Evolutionary conservation across 2,329 filamentous ascomycete genomes (phyloP), one percentile per base, ranked within the genome.

Genomic region (Fusarium abutilonis): DNA sequence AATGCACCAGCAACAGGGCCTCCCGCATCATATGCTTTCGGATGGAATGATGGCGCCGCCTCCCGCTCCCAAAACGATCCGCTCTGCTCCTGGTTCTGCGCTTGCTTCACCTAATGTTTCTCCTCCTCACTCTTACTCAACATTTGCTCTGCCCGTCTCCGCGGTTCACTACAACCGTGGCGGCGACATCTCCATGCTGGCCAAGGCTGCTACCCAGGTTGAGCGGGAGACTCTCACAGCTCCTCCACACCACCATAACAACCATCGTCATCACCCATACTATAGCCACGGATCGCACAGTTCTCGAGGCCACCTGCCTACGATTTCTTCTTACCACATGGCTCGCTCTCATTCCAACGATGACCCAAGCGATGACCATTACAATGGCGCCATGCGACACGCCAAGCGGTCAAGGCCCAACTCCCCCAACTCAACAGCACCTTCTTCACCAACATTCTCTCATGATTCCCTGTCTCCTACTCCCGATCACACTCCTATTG

Each of bases 401-500:
- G 85, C 90, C 23, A 98, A 98, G 83, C 88, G 93, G 63, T 98
- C 94, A 58, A 83, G 94, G 69, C 94, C 95, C 39, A 95, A 93
- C 75, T 97, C 94, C 32, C 95, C 94, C 49, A 92, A 96, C 78
- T 97, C 93, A 9, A 98, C 94, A 3, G 94, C 94, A 43, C 95
- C 95, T 17, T 96, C 94, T 23, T 98, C 94, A 29, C 94, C 94
- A 23, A 97, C 93, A 4, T 97, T 97, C 76, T 97, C 94, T 3
- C 93, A 97, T 78, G 93, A 97, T 77, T 97, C 94, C 10, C 85
- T 94, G 42, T 98, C 94, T 9, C 95, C 94, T 5, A 99, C 94
- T 2, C 95, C 94, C 10, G 94, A 98, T 73, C 93, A 97, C 80
- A 98, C 95, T n/a, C 94, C 94, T n/a, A 87, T 98, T 52, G 94